Base-by-base conservation (phyloP, 2,329 filamentous ascomycete species). In the Ceratocystis papillata region DNA sequence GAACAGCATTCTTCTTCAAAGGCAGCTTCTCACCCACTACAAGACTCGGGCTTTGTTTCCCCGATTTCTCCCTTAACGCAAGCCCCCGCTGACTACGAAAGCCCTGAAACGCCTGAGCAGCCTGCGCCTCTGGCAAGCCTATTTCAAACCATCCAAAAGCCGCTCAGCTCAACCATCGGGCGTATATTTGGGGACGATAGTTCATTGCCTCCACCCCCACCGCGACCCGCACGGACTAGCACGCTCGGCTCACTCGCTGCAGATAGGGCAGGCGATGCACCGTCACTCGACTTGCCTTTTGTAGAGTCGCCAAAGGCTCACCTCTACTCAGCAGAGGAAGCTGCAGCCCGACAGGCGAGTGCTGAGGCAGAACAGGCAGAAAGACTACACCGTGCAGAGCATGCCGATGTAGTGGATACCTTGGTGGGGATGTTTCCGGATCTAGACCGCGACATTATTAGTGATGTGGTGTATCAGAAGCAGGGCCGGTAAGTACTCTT, bases 341-440 rank as follows among this genome's bases (percentile, higher is more conserved):
- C 90, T 30, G 92, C 92, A 0, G 92, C 91, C 2, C 81, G 90
- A 63, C 93, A 97, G 76, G 93, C 93, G 1, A 95, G 89, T 70
- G 91, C 89, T 0, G 93, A 97, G 75, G 84, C 84, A 5, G 93
- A 93, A 8, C 89, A 99, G 74, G 93, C 93, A 6, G 84, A 91
- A 70, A 81, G 88, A 17, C 84, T 97, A 68, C 86, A 94, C 70
- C 81, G 86, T 45, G 87, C 87, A 65, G 94, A 99, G 79, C 92
- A 97, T 75, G 81, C 84, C 65, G 93, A 91, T 71, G 86, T 99
- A 6, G 93, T 97, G 2, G 94, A 97, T 76, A 97, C 94, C 45
- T 78, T 99, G 67, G 87, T 90, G 61, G 88, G 90, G 71, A 99
- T 99, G 94, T 99, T 99, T 74, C 94, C 94, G 0, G 91, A 95